Percentiles rank a stretch among this genome's conserved stretches.
These are phyloP conservation scores for Amauroascus verrucosus DNA, from an alignment of 2,329 filamentous ascomycete species.

Conservation along the genomic window DNA sequence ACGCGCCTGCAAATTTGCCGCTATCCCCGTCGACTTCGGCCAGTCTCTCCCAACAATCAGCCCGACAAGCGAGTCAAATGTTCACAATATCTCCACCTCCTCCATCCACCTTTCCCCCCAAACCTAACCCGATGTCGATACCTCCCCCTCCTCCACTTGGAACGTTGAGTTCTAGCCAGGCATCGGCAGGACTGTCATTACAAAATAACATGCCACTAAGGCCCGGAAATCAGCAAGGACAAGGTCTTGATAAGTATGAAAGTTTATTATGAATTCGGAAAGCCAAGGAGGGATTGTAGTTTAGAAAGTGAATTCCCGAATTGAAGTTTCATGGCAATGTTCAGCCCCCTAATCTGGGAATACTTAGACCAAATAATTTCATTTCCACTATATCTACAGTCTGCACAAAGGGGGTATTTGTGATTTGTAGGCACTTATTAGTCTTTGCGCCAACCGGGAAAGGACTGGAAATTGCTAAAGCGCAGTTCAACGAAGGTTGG, in stretches of 20 bases:
- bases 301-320: neutral
- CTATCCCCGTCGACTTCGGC: constrained; percentile 17
- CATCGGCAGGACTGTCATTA: neutral
- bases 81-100: constrained; percentile 35
- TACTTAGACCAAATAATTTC: too few relatives aligned
- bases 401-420: too few relatives aligned
- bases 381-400: too few relatives aligned
- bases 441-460: too few relatives aligned
- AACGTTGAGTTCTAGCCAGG: neutral
- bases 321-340: neutral
- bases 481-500: too few relatives aligned
- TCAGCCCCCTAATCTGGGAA: too few relatives aligned
- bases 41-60: constrained; percentile 18
- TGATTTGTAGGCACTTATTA: too few relatives aligned
- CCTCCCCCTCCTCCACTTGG: constrained; percentile 7
- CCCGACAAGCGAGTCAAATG: constrained; percentile 16
- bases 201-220: neutral
- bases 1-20: constrained; percentile 9
- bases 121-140: constrained; percentile 10
- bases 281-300: too few relatives aligned
- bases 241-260: constrained; percentile 47
- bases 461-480: too few relatives aligned
- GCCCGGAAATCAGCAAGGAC: constrained; percentile 22
- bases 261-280: constrained; percentile 39
- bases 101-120: constrained; percentile 20